Base-by-base conservation (phyloP, 2,329 filamentous ascomycete species). In the Ceratocystis ficicola region DNA sequence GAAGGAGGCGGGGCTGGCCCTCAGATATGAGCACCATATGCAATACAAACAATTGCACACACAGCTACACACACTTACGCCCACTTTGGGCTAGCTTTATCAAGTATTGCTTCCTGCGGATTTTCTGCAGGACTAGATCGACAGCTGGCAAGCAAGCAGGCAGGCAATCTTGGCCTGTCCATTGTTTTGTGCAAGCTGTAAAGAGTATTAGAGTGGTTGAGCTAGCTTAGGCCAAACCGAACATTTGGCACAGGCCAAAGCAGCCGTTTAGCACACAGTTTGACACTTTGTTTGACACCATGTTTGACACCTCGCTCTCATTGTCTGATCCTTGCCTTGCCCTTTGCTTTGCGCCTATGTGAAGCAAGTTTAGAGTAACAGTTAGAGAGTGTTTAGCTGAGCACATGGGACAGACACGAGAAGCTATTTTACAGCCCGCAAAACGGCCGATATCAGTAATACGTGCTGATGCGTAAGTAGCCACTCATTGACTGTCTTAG, bases 221-320 rank as follows among this genome's bases (percentile, higher is more conserved):
- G 36, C 36, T 41, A 41, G 1, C 12, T 10, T 10, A 15, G 36
- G 36, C 36, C 22, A 52, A 52, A 8, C n/a, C 48, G 48, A 7
- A n/a, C 6, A 52, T n/a, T 59, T 59, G 55, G 28, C 55, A 59
- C 30, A 36, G 28, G 55, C 55, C 55, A n/a, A 30, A n/a, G 17
- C 55, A 15, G 10, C 7, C 30, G 28, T 36, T 59, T 59, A 30
- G 28, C 17, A 36, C 55, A n/a, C 28, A 17, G 55, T 59, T 59
- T 59, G 55, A 36, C 55, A 59, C 55, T 59, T 59, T 17, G 55
- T 36, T 36, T 59, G 55, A 30, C 52, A 28, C 52, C 12, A 22
- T 20, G 20, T 28, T 25, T 55, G 20, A 59, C 55, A 59, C 55
- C 48, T 25, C 2, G 48, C 17, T 52, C 48, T 12, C 4, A 22